These are phyloP conservation scores for Xylaria curta DNA, from an alignment of 495 filamentous ascomycete genomes.

Conservation along the genomic window DNA sequence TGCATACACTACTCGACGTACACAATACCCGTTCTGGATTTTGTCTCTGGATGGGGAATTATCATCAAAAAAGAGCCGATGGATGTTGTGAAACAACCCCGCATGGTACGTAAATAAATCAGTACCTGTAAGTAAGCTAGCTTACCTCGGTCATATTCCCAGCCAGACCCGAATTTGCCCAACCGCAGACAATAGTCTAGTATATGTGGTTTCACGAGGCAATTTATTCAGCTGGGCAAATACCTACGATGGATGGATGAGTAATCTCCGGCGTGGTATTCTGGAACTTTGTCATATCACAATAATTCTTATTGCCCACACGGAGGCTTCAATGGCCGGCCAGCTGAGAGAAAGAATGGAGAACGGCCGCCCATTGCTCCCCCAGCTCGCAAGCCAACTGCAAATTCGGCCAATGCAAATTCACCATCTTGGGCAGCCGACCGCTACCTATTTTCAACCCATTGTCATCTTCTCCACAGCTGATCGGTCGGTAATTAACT, in stretches of 20 bases:
- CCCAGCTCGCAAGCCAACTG: not conserved
- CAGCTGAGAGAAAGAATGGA: not conserved
- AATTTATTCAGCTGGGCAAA: not conserved
- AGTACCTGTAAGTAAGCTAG: not conserved
- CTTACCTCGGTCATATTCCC: conserved; percentile 8
- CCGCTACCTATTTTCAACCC: not conserved
- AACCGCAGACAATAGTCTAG: not conserved
- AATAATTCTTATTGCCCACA: not conserved
- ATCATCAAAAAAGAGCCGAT: not conserved
- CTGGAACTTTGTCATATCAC: conserved; percentile 1
- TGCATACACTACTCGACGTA: not conserved
- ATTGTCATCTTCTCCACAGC: not conserved
- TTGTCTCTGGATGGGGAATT: not conserved
- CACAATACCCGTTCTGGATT: not conserved
- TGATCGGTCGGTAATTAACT: conserved; percentile 11
- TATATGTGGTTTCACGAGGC: no score
- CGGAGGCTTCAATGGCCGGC: not conserved
- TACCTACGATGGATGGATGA: not conserved
- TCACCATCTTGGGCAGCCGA: not conserved
- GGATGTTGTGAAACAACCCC: conserved; percentile 20
- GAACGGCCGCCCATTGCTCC: not conserved
- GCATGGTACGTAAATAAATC: not conserved
- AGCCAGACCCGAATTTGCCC: conserved; percentile 10
- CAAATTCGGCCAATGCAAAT: not conserved
- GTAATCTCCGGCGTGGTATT: conserved; percentile 1